Evolutionary conservation across 306 rosid genomes (phyloP).

Genomic region (Cicer pinnatifidum): DNA sequence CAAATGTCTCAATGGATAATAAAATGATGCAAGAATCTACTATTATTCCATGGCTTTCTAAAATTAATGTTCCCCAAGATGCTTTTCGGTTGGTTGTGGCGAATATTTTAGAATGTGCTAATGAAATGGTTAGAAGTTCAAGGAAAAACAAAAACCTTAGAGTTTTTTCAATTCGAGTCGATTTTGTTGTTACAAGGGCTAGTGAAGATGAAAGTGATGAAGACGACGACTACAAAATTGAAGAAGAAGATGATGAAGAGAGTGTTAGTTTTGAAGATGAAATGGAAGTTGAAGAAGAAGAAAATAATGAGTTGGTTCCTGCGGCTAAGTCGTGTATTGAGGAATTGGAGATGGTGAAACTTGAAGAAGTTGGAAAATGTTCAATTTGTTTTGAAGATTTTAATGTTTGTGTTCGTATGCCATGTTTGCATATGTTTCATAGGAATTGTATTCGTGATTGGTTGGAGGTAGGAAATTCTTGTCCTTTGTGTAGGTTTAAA

Average conservation of each 20-base stretch:
- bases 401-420: background rate
- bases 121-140: background rate
- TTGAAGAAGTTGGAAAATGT: background rate
- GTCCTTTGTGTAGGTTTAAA: constrained; percentile 16
- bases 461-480: background rate
- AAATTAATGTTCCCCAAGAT: background rate
- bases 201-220: background rate
- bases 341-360: constrained; percentile 2
- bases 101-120: background rate
- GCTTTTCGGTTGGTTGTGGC: background rate
- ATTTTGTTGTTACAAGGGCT: background rate
- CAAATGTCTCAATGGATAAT: background rate
- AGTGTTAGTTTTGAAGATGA: background rate
- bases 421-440: constrained; percentile 33
- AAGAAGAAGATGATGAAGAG: background rate
- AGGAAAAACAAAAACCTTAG: too few species aligned
- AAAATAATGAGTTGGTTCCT: background rate
- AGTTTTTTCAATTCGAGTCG: background rate
- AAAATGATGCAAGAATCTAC: background rate
- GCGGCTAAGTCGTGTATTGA: background rate
- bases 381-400: constrained; percentile 31
- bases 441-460: background rate
- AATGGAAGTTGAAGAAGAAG: background rate
- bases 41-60: background rate
- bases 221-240: background rate